A percentile compares a stretch with the other conserved stretches of the same genome.
Evolutionary conservation across 805 yeast species (phyloP).

Genomic region (Saturnispora saitoi): DNA sequence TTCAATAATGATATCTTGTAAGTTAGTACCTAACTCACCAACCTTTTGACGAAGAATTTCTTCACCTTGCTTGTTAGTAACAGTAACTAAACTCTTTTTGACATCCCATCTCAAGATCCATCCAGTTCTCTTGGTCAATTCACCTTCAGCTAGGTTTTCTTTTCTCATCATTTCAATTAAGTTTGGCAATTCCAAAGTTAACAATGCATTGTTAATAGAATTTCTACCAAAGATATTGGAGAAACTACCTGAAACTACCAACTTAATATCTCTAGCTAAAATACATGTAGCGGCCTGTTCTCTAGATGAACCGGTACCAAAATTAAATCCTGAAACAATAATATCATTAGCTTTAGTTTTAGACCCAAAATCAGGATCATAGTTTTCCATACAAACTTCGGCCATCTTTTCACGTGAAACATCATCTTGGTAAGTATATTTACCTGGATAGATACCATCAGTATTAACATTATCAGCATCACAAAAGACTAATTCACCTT

Average conservation of each 20-base stretch:
- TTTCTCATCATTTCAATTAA: conserved; percentile 68
- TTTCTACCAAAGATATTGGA: conserved; percentile 95
- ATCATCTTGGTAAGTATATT: conserved; percentile 97
- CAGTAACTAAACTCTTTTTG: conserved; percentile 69
- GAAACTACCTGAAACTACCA: conserved; percentile 95
- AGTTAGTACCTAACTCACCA: conserved; percentile 89
- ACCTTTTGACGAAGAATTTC: conserved; percentile 76
- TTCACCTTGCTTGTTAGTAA: conserved; percentile 54
- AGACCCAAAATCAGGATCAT: conserved; percentile 77
- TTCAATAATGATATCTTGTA: conserved; percentile 92
- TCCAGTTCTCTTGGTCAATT: conserved; percentile 90
- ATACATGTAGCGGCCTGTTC: conserved; percentile 99
- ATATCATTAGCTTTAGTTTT: conserved; percentile 83
- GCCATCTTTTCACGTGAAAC: conserved; percentile 95
- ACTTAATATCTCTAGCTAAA: conserved; percentile 83
- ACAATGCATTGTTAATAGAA: conserved; percentile 89
- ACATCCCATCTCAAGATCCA: conserved; percentile 93
- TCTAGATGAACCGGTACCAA: conserved; percentile 97
- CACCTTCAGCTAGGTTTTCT: conserved; percentile 29
- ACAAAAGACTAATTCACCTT: conserved; percentile 90
- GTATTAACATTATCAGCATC: conserved; percentile 97
- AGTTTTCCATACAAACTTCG: conserved; percentile 98
- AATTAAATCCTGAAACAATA: conserved; percentile 84
- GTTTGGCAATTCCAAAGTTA: conserved; percentile 89
- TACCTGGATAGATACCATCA: conserved; percentile 98